Evolutionary conservation across 306 rosid species (phyloP), one percentile per base, ranked within the genome.

Genomic region (Betula pendula): DNA sequence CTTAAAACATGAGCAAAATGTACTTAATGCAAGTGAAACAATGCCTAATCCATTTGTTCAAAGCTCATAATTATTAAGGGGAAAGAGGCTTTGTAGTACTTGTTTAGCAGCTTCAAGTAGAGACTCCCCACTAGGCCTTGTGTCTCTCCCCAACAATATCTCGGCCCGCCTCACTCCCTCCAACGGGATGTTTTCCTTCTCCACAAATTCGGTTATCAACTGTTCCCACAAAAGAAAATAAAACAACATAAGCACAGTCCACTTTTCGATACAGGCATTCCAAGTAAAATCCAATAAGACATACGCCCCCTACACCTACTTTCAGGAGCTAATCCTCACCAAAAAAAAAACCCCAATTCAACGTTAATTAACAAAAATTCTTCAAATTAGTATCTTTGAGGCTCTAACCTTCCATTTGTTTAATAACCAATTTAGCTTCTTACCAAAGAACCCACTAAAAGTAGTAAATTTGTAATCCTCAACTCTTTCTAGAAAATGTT

Each of bases 21-120:
- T 59, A 63, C 70, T 17, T 6, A 56, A 31, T 3, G 55, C n/a
- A 2, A 60, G 40, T 31, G 14, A 43, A 44, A 17, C 25, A 3
- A 59, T 2, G 66, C 58, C 24, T 12, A 17, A 75, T 81, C 73
- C 24, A 44, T 35, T 11, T 1, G 25, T 44, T 20, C 12, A 72
- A 78, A 77, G 35, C 48, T 22, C 72, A 65, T 4, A 71, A 40
- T 35, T 25, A 45, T 63, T 72, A 71, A 5, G 33, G 62, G 3
- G 35, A 22, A 77, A 66, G 77, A 73, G 22, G 42, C 25, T 59
- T 42, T 77, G 3, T 63, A 92, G 1, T 63, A 92, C 97, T 68
- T 81, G 87, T 82, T 75, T 95, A 79, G 98, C 97, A 87, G 96
- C 97, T 71, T 92, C 84, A 75, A 92, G 89, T 83, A 95, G 88